Percentiles rank a stretch among this genome's conserved stretches.
Evolutionary conservation across 768 basidiomycete species (phyloP).

Genomic region (Pholiota microspora): DNA sequence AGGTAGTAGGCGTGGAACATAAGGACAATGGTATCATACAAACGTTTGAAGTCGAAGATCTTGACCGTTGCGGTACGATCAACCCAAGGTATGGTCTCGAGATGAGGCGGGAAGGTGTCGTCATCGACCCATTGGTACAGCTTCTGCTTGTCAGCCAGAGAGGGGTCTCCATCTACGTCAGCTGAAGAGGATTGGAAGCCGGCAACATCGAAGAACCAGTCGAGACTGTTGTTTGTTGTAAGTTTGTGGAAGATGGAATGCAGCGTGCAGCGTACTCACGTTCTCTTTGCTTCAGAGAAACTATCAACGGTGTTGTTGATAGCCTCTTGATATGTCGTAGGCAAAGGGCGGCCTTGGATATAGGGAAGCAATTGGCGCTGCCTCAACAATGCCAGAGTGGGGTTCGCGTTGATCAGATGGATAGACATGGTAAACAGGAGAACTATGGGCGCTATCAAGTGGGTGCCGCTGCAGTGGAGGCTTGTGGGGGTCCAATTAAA

Average conservation of each 20-base stretch:
- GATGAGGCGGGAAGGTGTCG: slow-evolving; percentile 21
- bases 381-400: slow-evolving; percentile 3
- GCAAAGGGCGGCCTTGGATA: slow-evolving; percentile 1
- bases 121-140: slow-evolving; percentile 17
- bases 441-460: not conserved
- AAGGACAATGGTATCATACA: slow-evolving; percentile 12
- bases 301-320: slow-evolving; percentile 7
- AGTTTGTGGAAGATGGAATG: not conserved
- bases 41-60: slow-evolving; percentile 19
- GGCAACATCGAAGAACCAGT: slow-evolving; percentile 11
- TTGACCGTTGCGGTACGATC: slow-evolving; percentile 2
- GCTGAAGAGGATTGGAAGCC: slow-evolving; percentile 8
- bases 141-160: slow-evolving; percentile 4
- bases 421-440: not conserved
- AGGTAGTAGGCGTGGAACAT: slow-evolving; percentile 7
- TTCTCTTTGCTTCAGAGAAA: slow-evolving; percentile 8
- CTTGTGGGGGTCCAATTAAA: not conserved
- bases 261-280: not conserved
- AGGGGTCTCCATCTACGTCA: not conserved
- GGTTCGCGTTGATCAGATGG: slow-evolving; percentile 7
- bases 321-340: slow-evolving; percentile 5
- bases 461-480: not conserved
- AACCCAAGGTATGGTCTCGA: slow-evolving; percentile 15
- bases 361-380: slow-evolving; percentile 6
- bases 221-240: not conserved